phyloP scores from a whole-genome alignment of 148 eudicot genomes.

The Gaultheria prostrata region DNA sequence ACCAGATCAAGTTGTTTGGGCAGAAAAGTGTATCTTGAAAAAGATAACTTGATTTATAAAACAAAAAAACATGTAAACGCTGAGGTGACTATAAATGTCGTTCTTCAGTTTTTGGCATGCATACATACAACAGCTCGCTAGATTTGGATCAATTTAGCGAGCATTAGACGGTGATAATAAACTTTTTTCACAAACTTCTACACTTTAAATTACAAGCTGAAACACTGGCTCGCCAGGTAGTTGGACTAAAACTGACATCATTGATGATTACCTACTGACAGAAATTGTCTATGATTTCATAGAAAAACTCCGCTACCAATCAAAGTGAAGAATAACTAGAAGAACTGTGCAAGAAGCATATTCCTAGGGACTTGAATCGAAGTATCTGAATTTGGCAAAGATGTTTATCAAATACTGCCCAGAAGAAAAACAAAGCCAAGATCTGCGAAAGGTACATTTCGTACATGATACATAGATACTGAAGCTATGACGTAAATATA shows the following conservation, averaged over 20 bases:
- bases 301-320: neutral
- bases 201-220: neutral
- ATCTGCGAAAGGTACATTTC: neutral
- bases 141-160: neutral
- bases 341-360: neutral
- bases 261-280: neutral
- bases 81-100: neutral
- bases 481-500: neutral
- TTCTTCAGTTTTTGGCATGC: neutral
- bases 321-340: neutral
- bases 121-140: neutral
- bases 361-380: neutral
- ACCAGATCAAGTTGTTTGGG: neutral
- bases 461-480: neutral
- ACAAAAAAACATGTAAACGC: neutral
- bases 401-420: neutral
- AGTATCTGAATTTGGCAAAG: neutral
- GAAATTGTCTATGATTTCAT: neutral
- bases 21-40: neutral
- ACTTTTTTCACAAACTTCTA: neutral
- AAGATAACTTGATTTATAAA: neutral
- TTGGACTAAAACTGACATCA: neutral
- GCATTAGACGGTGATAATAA: neutral
- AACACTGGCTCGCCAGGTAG: neutral
- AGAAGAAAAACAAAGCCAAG: neutral